Conservation (phyloP, 2,329 filamentous ascomycete genomes). For the Sordariomycetes sp. region DNA sequence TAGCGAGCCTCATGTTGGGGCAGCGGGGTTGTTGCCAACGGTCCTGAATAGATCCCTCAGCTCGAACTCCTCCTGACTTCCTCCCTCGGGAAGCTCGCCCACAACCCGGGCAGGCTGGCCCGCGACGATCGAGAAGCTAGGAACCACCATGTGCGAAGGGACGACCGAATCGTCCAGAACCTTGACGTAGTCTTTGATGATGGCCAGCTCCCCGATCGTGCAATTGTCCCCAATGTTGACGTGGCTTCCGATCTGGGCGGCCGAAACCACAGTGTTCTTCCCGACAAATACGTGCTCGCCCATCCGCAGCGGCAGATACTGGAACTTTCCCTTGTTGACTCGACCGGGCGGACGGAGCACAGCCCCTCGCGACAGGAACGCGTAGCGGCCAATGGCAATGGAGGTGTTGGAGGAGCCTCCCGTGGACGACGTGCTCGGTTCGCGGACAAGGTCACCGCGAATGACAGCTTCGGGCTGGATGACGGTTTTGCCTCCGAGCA, state of each 20-base stretch:
- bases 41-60: conserved; percentile 55
- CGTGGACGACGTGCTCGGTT: conserved; percentile 30
- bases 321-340: conserved; percentile 68
- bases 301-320: conserved; percentile 83
- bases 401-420: conserved; percentile 46
- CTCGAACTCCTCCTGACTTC: conserved; percentile 50
- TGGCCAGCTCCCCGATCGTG: conserved; percentile 75
- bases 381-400: conserved; percentile 85
- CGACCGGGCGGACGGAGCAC: conserved; percentile 77
- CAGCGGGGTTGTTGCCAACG: conserved; percentile 45
- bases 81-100: conserved; percentile 70
- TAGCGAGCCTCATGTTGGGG: conserved; percentile 7
- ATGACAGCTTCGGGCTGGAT: conserved; percentile 94
- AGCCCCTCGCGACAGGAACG: conserved; percentile 71
- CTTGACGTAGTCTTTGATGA: conserved; percentile 88
- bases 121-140: conserved; percentile 86
- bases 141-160: conserved; percentile 82
- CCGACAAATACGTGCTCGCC: conserved; percentile 93
- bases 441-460: conserved; percentile 73
- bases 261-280: conserved; percentile 65
- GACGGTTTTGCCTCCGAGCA: conserved; percentile 90
- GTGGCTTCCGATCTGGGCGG: conserved; percentile 74
- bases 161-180: conserved; percentile 79
- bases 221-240: conserved; percentile 75
- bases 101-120: conserved; percentile 72